Evolutionary conservation across 805 yeast species (phyloP).

Genomic region (Saturnispora sanitii): DNA sequence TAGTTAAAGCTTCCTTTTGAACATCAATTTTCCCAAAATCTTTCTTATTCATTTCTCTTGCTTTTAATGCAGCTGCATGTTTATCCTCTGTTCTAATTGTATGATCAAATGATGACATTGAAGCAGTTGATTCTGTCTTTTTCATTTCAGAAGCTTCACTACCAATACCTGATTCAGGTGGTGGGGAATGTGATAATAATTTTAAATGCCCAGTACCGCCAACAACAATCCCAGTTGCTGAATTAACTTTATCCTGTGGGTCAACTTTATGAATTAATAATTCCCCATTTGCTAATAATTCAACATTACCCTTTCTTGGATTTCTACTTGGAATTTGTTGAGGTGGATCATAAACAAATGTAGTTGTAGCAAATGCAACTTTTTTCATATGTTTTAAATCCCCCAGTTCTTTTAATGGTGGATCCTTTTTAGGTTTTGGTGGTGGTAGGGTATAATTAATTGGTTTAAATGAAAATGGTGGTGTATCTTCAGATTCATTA

Average conservation of each 20-base stretch:
- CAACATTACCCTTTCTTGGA: conserved; percentile 73
- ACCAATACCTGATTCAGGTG: conserved; percentile 14
- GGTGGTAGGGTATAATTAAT: conserved; percentile 23
- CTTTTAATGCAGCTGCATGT: conserved; percentile 23
- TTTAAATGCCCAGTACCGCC: conserved; percentile 68
- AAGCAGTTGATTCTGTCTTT: conserved; percentile 13
- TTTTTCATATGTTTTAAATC: conserved; percentile 38
- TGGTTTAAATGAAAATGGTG: conserved; percentile 16
- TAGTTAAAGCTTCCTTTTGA: conserved; percentile 31
- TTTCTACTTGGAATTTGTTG: conserved; percentile 86
- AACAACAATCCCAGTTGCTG: conserved; percentile 63
- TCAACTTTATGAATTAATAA: conserved; percentile 26
- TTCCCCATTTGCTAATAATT: conserved; percentile 26
- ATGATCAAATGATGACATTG: conserved; percentile 17
- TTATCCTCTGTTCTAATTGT: conserved; percentile 25
- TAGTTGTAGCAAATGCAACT: conserved; percentile 70
- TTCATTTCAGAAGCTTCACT: conserved; percentile 12
- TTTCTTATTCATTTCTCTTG: conserved; percentile 17
- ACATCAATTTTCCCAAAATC: conserved; percentile 17
- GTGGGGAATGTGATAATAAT: conserved; percentile 23
- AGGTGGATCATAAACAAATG: conserved; percentile 73
- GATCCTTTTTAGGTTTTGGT: conserved; percentile 18
- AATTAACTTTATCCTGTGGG: conserved; percentile 25
- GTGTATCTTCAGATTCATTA: conserved; percentile 17
- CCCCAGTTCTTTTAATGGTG: conserved; percentile 23